Percentiles rank a stretch among this genome's conserved stretches.
Conservation (phyloP, 257 asterid genomes). For the Galeopsis tetrahit region DNA sequence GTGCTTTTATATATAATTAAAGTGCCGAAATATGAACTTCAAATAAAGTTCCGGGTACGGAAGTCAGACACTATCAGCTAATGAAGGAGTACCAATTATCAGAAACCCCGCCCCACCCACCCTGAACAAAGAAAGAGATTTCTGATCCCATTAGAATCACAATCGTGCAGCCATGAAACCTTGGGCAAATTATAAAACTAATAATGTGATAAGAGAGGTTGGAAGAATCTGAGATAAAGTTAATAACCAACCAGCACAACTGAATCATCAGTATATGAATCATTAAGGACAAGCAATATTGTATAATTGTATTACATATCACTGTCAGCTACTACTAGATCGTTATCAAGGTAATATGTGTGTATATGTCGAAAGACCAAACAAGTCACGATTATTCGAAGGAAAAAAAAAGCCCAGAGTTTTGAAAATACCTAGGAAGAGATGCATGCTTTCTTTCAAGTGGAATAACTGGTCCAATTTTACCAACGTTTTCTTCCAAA, state of each 20-base stretch:
- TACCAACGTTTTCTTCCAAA: slow-evolving; percentile 74
- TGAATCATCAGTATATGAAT: neutral
- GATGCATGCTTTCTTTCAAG: slow-evolving; percentile 79
- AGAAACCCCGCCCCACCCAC: neutral
- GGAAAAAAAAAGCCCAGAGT: neutral
- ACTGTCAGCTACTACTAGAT: slow-evolving; percentile 6
- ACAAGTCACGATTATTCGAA: slow-evolving; percentile 10
- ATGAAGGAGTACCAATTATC: neutral
- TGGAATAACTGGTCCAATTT: slow-evolving; percentile 56
- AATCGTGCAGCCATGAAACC: neutral
- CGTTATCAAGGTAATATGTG: neutral
- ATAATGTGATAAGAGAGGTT: neutral
- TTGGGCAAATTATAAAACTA: neutral
- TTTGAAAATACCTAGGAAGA: slow-evolving; percentile 70
- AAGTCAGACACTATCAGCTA: no score
- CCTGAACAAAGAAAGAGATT: neutral
- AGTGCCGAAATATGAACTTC: neutral
- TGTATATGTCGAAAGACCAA: neutral
- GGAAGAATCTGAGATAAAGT: neutral
- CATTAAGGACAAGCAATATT: neutral
- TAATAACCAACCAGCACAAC: neutral
- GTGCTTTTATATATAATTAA: no score
- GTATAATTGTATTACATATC: neutral
- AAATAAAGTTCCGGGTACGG: neutral
- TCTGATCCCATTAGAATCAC: neutral